These are phyloP conservation scores for Starmerella sirachaensis DNA, from an alignment of 805 yeast genomes.

Conservation along the genomic window DNA sequence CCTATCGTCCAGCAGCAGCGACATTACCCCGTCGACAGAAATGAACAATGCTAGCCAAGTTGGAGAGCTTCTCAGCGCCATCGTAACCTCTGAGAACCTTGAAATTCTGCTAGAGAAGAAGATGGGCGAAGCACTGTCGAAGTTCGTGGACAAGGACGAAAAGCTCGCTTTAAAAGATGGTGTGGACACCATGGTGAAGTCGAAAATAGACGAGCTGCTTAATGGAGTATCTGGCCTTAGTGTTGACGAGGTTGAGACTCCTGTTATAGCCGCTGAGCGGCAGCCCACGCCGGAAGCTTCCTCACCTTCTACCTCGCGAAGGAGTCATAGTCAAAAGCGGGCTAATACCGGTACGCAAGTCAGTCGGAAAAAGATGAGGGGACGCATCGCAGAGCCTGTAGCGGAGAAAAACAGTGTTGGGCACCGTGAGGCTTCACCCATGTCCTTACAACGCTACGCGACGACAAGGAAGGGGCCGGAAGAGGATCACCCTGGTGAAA, in stretches of 20 bases:
- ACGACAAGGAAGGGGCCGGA: no score
- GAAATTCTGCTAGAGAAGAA: conserved; percentile 65
- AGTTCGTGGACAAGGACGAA: conserved; percentile 73
- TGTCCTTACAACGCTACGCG: no score
- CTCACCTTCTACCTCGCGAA: no score
- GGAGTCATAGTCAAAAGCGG: no score
- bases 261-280: background rate
- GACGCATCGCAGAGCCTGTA: no score
- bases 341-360: no score
- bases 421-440: no score
- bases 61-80: conserved; percentile 44
- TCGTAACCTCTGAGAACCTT: conserved; percentile 50
- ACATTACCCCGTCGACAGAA: conserved; percentile 2
- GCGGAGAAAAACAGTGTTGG: no score
- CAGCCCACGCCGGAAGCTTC: no score
- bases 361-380: no score
- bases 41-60: conserved; percentile 5
- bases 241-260: background rate
- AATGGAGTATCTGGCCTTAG: conserved; percentile 1
- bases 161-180: conserved; percentile 47
- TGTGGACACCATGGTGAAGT: conserved; percentile 27
- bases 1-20: conserved; percentile 1
- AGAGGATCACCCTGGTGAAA: no score
- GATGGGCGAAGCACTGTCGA: conserved; percentile 57
- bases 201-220: conserved; percentile 19